Base-by-base conservation (phyloP, 331 rosid species). In the Arachis monticola region DNA sequence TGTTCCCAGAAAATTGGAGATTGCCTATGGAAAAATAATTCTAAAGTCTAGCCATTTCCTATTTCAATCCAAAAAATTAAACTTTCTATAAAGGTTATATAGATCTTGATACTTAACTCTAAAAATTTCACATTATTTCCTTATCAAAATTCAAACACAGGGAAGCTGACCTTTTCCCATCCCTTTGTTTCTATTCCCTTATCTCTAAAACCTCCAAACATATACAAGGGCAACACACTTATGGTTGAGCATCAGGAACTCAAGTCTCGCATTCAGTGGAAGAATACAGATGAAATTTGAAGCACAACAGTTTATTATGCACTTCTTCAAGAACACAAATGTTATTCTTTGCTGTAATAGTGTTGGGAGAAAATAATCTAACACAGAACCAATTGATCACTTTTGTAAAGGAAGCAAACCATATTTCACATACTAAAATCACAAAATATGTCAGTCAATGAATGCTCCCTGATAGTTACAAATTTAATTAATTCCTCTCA, bases 61-160 rank as follows among this genome's bases (percentile, higher is more conserved):
- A 27, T 38, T 42, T 58, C 58, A 58, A 6, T 30, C 31, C 14
- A 58, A 58, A 45, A 71, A 3, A 22, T 70, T 32, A 61, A 35
- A 38, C 17, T 35, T 60, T 38, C 10, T 51, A 61, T 32, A 31
- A 60, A 8, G 65, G 65, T 3, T 6, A 5, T 35, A 11, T 61
- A 10, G 27, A 38, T 32, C 32, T 35, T 35, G 35, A 35, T 45
- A 35, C 66, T 13, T 53, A 61, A 38, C 46, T 60, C 14, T 17
- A 17, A 17, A 61, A 38, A 32, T 12, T 12, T 3, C 31, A 17
- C 60, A 11, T 67, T 4, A 59, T 67, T 38, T 8, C 60, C 60
- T 50, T 30, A 67, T 50, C 12, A 48, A 67, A 9, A 31, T 40
- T 69, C 53, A 40, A 56, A 62, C n/a, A 50, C 62, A 63, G 8